Percentiles rank a stretch among this genome's conserved stretches.
These are phyloP conservation scores for Aspergillus hiratsukae DNA, from an alignment of 2,329 filamentous ascomycete genomes.

Conservation along the genomic window DNA sequence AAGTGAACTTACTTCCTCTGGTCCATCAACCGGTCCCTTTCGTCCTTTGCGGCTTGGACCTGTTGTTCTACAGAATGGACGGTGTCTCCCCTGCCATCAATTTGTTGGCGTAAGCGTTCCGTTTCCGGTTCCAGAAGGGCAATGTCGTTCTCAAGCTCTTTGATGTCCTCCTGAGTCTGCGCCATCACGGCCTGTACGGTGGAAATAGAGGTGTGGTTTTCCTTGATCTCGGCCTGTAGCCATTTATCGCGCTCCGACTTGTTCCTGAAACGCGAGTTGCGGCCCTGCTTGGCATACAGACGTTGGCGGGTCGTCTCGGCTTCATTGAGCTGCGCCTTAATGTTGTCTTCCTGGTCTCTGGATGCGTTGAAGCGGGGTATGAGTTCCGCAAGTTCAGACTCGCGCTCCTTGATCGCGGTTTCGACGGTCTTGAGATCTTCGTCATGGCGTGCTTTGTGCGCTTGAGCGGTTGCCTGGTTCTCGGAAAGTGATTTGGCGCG, in stretches of 20 bases:
- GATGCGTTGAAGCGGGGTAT: conserved; percentile 70
- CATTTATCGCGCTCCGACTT: conserved; percentile 85
- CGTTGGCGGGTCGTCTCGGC: conserved; percentile 71
- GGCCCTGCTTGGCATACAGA: conserved; percentile 86
- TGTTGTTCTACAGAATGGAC: conserved; percentile 69
- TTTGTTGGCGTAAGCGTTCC: conserved; percentile 61
- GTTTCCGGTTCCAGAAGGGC: conserved; percentile 68
- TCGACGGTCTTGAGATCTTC: conserved; percentile 68
- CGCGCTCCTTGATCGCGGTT: conserved; percentile 68
- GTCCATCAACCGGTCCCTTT: conserved; percentile 73
- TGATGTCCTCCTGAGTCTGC: conserved; percentile 79
- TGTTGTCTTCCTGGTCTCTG: conserved; percentile 66
- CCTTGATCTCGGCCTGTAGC: conserved; percentile 73
- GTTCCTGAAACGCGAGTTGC: conserved; percentile 79
- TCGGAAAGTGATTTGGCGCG: conserved; percentile 78
- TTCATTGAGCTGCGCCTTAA: conserved; percentile 68
- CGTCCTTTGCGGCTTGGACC: conserved; percentile 71
- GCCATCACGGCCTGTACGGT: conserved; percentile 79
- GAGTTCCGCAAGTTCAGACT: conserved; percentile 70
- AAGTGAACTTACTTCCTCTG: conserved; percentile 63
- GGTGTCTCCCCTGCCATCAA: conserved; percentile 74
- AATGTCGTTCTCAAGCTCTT: conserved; percentile 67
- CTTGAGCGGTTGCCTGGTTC: conserved; percentile 72
- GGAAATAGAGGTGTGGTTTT: conserved; percentile 70
- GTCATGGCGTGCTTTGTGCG: conserved; percentile 66